Evolutionary conservation across 2,329 filamentous ascomycete genomes (phyloP).

Genomic region (Cladophialophora exuberans): DNA sequence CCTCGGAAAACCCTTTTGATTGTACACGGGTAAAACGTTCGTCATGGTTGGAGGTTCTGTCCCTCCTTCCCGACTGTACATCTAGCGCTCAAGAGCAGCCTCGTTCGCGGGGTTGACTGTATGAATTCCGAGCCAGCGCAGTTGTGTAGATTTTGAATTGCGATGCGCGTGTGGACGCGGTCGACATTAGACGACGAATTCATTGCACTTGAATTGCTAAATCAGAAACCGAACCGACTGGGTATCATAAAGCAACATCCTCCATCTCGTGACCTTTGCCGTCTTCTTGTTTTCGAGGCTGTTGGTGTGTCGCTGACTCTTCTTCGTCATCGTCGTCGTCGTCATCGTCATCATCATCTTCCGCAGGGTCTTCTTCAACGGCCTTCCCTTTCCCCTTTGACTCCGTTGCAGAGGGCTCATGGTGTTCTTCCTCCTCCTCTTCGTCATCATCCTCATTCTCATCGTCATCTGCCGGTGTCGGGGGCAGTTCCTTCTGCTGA

Average conservation of each 20-base stretch:
- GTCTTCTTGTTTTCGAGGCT: slow-evolving; percentile 34
- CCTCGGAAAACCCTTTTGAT: no score
- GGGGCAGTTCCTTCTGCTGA: slow-evolving; percentile 27
- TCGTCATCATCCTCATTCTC: slow-evolving; percentile 30
- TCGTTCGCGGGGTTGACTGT: no score
- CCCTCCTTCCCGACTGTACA: no score
- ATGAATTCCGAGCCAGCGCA: no score
- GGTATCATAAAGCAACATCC: slow-evolving; percentile 34
- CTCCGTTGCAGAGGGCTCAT: slow-evolving; percentile 11
- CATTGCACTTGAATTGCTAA: not conserved
- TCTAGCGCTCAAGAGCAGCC: no score
- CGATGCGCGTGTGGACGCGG: no score
- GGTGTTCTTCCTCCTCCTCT: slow-evolving; percentile 25
- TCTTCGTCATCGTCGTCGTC: slow-evolving; percentile 24
- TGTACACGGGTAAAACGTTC: no score
- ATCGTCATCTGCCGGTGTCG: slow-evolving; percentile 29
- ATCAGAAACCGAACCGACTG: not conserved
- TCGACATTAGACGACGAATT: not conserved
- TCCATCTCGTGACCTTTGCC: slow-evolving; percentile 33
- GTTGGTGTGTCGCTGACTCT: slow-evolving; percentile 22
- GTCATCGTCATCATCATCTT: slow-evolving; percentile 10
- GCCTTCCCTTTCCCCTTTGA: slow-evolving; percentile 16
- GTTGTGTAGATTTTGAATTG: no score
- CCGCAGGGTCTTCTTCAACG: slow-evolving; percentile 6
- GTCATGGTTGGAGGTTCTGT: no score